These are phyloP conservation scores for Schwanniomyces polymorphus DNA, from an alignment of 805 yeast genomes.

Conservation along the genomic window DNA sequence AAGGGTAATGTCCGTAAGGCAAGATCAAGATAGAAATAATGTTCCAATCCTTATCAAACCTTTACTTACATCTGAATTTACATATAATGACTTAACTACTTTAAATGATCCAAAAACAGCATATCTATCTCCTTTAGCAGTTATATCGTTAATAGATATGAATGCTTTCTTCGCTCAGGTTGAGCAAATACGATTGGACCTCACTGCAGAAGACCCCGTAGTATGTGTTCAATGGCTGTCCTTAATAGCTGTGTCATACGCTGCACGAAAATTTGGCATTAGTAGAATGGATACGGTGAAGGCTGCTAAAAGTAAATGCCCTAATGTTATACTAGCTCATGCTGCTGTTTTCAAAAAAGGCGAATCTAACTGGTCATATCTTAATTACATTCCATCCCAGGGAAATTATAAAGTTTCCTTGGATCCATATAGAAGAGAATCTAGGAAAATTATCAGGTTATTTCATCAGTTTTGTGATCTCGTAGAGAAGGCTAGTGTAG, in stretches of 20 bases:
- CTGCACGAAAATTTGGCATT: constrained; percentile 85
- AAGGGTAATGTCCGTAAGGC: constrained; percentile 1
- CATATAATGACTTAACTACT: constrained; percentile 48
- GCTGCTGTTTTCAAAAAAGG: constrained; percentile 94
- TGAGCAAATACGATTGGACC: constrained; percentile 73
- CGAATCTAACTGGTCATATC: constrained; percentile 78
- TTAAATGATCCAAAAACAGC: constrained; percentile 49
- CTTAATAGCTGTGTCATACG: constrained; percentile 85
- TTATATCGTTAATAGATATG: constrained; percentile 82
- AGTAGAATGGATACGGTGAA: constrained; percentile 71
- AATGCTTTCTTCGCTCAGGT: constrained; percentile 97
- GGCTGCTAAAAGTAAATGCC: constrained; percentile 74
- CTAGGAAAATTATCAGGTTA: constrained; percentile 71
- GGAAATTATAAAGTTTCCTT: constrained; percentile 77
- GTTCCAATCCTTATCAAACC: not conserved
- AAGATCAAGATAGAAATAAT: not conserved
- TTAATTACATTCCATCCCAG: constrained; percentile 57
- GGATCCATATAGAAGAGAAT: constrained; percentile 89
- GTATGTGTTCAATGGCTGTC: constrained; percentile 94
- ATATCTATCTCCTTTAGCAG: constrained; percentile 67
- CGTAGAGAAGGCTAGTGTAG: constrained; percentile 94
- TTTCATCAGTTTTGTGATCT: constrained; percentile 60
- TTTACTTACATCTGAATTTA: constrained; percentile 38
- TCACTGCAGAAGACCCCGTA: constrained; percentile 71
- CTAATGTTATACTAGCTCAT: constrained; percentile 74